phyloP scores from a whole-genome alignment of 2,329 filamentous ascomycete genomes.

The Nothopassalora personata region DNA sequence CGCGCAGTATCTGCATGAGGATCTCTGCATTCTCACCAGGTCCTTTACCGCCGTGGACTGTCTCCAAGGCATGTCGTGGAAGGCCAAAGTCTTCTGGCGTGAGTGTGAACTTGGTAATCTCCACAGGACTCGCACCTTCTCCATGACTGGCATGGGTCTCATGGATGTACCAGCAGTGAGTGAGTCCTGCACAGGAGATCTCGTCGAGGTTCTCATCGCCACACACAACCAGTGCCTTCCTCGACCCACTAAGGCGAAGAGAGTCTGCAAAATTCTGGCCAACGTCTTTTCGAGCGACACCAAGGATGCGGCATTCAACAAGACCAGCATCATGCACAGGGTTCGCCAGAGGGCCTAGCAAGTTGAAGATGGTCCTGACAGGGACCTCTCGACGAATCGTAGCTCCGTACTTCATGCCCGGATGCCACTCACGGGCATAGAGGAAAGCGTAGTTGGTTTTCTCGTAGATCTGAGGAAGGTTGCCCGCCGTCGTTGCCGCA shows the following conservation, averaged over 20 bases:
- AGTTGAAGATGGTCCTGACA: slow-evolving; percentile 95
- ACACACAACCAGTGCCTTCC: slow-evolving; percentile 85
- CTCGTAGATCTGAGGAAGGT: slow-evolving; percentile 67
- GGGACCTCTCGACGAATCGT: slow-evolving; percentile 81
- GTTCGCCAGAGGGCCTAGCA: slow-evolving; percentile 87
- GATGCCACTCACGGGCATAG: slow-evolving; percentile 93
- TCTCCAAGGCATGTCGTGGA: slow-evolving; percentile 63
- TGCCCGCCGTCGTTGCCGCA: slow-evolving; percentile 64
- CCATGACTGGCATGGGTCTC: slow-evolving; percentile 34
- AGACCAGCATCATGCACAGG: slow-evolving; percentile 66
- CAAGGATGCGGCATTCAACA: slow-evolving; percentile 87
- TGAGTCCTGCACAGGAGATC: slow-evolving; percentile 82
- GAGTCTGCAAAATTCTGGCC: slow-evolving; percentile 87
- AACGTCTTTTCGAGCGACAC: slow-evolving; percentile 80
- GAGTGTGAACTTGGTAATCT: slow-evolving; percentile 71
- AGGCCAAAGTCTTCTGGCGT: slow-evolving; percentile 85
- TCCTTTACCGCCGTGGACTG: slow-evolving; percentile 78
- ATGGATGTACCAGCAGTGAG: slow-evolving; percentile 71
- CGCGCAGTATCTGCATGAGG: slow-evolving; percentile 67
- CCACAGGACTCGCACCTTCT: slow-evolving; percentile 44
- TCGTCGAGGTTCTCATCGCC: slow-evolving; percentile 94
- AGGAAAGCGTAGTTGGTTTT: slow-evolving; percentile 89
- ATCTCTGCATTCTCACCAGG: slow-evolving; percentile 85
- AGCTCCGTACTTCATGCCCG: slow-evolving; percentile 85
- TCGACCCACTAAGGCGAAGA: slow-evolving; percentile 66